phyloP scores from a whole-genome alignment of 495 filamentous ascomycete species.

The Glonium stellatum region DNA sequence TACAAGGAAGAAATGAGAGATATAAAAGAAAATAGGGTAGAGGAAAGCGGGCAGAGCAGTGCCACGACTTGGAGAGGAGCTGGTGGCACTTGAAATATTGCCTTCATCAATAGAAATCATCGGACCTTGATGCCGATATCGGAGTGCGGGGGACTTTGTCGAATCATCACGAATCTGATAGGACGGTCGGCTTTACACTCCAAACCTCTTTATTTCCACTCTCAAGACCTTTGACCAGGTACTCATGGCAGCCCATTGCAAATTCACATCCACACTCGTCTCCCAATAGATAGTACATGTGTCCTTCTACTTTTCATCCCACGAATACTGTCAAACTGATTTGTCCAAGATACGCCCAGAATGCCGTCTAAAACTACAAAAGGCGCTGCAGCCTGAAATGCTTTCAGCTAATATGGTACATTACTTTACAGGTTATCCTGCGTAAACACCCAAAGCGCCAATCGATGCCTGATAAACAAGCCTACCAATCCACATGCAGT shows the following conservation, averaged over 20 bases:
- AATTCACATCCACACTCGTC: too few relatives aligned
- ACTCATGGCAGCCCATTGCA: too few relatives aligned
- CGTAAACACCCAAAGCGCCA: slow-evolving; percentile 78
- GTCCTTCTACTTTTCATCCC: too few relatives aligned
- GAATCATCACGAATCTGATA: slow-evolving; percentile 1
- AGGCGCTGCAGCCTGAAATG: too few relatives aligned
- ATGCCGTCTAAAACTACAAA: not conserved
- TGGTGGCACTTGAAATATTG: slow-evolving; percentile 14
- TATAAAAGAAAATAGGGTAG: not conserved
- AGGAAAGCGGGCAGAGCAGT: not conserved
- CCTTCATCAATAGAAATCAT: not conserved
- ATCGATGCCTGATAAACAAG: slow-evolving; percentile 73
- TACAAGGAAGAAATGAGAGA: not conserved
- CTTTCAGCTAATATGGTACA: not conserved
- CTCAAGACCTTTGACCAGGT: not conserved
- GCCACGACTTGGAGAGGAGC: slow-evolving; percentile 5
- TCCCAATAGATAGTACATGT: too few relatives aligned
- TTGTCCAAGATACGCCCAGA: not conserved
- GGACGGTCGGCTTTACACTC: not conserved
- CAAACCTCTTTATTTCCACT: not conserved
- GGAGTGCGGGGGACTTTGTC: not conserved
- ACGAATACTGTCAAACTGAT: too few relatives aligned
- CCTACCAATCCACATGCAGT: slow-evolving; percentile 65
- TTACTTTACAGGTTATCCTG: slow-evolving; percentile 59
- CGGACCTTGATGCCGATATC: not conserved